Base-by-base conservation (phyloP, 805 yeast species). In the Torulaspora maleeae region DNA sequence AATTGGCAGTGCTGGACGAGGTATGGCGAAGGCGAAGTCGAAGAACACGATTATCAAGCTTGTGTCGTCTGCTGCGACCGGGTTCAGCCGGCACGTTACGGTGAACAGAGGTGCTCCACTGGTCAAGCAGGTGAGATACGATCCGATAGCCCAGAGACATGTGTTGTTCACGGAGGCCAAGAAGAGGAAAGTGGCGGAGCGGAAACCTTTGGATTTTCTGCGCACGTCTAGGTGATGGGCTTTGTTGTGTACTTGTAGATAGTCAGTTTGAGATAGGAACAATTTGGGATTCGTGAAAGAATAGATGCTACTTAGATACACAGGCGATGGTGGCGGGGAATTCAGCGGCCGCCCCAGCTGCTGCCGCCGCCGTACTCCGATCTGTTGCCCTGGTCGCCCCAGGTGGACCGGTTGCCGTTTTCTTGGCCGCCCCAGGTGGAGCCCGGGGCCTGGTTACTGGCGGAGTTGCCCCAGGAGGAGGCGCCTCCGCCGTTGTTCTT, bases 51-150 rank as follows among this genome's bases (percentile, higher is more conserved):
- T 90, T 61, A 83, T 91, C 47, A 87, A 88, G 66, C 76, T 91
- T 51, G 72, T 90, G 2, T 91, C 98, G 1, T 76, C 93, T 2
- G 98, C 97, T 13, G 79, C 83, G 56, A 90, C 98, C 1, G 98
- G 98, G 1, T 86, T 75, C 67, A 80, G 80, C 63, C 80, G 95
- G 62, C 83, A 89, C 63, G 78, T 89, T 53, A 73, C 80, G 41
- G 78, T 90, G 38, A 93, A 89, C 40, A 82, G 96, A 71, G 80
- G 86, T 43, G 80, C 95, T 3, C 86, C 86, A 39, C 73, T 79
- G 46, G 81, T 91, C 51, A 80, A 79, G 38, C 93, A 88, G 61
- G 83, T 90, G 27, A 78, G 93, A 57, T 88, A 88, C 60, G 96
- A 88, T 61, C 95, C 96, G 2, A 59, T 82, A 49, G 96, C 87